Base-by-base conservation (phyloP, 768 basidiomycete genomes). In the Amanita thiersii region DNA sequence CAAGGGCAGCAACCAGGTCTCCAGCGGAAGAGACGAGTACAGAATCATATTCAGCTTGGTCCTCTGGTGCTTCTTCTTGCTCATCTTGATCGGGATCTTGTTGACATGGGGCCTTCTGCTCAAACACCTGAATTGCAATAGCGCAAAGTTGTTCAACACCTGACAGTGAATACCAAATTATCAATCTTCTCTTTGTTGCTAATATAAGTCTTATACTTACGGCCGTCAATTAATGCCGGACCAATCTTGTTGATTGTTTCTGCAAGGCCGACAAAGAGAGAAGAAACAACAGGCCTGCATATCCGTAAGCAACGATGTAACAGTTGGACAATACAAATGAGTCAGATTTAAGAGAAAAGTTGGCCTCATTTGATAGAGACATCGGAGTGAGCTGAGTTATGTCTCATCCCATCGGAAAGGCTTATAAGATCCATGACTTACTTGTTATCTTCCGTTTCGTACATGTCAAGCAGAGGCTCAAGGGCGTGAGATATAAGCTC, bases 401-500 rank as follows among this genome's bases (percentile, higher is more conserved):
- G 61, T 52, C 58, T 77, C 78, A 77, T 79, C 75, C 62, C 38
- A 43, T 45, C 50, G 43, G 21, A 40, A 24, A 42, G 34, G 20
- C 37, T 41, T 47, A 48, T 24, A 44, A 54, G 48, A 8, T 37
- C 36, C 10, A 11, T 19, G 1, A 76, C 89, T 68, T 56, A 96
- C 91, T 97, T 94, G 70, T 94, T 91, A 54, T 99, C 96, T 63
- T 99, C 96, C 2, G 81, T 78, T 53, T 86, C 82, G 61, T 88
- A 94, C 79, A 91, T 82, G 40, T 92, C 86, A 46, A 97, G 57
- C 21, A 98, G 71, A 18, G 79, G 73, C 5, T 72, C 72, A 33
- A 98, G 58, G 32, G 81, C 73, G 51, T 87, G 83, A 4, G 73
- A 73, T 45, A 90, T 79, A 34, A 98, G 73, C 50, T 89, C 79